phyloP scores from a whole-genome alignment of 2,329 filamentous ascomycete species.

The Cordyceps cateniannulata region DNA sequence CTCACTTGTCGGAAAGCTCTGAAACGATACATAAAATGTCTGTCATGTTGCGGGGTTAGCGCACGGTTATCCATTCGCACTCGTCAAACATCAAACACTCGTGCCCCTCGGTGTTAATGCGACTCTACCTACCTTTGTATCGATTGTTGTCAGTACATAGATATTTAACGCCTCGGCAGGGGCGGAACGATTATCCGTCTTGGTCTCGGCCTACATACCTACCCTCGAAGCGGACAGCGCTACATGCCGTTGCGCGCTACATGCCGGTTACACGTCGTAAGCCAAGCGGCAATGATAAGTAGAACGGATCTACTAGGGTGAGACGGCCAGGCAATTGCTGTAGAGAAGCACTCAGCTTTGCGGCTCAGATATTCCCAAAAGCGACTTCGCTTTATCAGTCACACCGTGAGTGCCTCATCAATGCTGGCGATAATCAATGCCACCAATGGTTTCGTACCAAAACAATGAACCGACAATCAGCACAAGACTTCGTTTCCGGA shows the following conservation, averaged over 20 bases:
- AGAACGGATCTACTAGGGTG: not conserved
- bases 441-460: not conserved
- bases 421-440: not conserved
- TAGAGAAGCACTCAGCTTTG: not conserved
- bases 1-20: not conserved
- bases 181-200: not conserved
- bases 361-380: not conserved
- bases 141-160: not conserved
- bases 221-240: no score
- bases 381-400: not conserved
- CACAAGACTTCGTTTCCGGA: no score
- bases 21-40: not conserved
- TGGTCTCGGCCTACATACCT: not conserved
- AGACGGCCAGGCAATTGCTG: no score
- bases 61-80: slow-evolving; percentile 2
- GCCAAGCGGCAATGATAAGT: no score
- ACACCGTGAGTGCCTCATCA: not conserved
- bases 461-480: not conserved
- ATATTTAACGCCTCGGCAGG: not conserved
- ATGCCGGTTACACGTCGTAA: no score
- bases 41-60: not conserved
- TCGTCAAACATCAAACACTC: slow-evolving; percentile 8
- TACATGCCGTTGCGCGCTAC: no score
- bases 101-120: not conserved
- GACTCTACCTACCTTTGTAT: not conserved